Conservation (phyloP, 2,329 filamentous ascomycete species). For the Onygenales sp. region DNA sequence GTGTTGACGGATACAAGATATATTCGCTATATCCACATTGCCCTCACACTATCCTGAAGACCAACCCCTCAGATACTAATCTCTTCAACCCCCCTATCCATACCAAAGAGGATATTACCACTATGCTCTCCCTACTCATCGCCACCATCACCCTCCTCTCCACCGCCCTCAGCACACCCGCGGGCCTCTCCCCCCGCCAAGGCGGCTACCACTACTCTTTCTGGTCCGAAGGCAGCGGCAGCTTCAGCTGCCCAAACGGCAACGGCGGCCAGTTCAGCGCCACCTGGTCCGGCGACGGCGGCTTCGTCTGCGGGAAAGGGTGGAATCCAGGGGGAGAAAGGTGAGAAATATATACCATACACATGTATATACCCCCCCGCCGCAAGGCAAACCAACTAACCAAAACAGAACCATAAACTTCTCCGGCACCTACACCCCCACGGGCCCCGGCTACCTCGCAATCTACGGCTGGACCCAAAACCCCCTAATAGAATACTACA, state of each 20-base stretch:
- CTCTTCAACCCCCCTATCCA: too few relatives aligned
- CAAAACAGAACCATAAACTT: slow-evolving; percentile 19
- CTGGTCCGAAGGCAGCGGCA: slow-evolving; percentile 33
- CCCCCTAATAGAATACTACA: slow-evolving; percentile 6
- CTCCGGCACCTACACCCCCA: slow-evolving; percentile 24
- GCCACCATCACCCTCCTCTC: background rate
- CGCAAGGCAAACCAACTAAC: background rate
- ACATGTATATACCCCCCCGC: background rate
- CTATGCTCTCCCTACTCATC: background rate
- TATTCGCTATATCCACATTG: too few relatives aligned
- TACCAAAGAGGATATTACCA: background rate
- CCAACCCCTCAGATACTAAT: too few relatives aligned
- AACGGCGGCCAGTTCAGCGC: slow-evolving; percentile 30
- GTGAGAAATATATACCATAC: background rate
- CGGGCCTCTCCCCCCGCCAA: background rate
- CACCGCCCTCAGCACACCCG: too few relatives aligned
- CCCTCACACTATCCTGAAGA: too few relatives aligned
- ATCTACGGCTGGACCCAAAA: slow-evolving; percentile 27
- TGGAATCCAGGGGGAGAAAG: background rate
- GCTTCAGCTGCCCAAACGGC: slow-evolving; percentile 32
- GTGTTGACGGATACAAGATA: too few relatives aligned
- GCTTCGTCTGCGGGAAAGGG: background rate
- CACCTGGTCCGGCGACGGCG: background rate
- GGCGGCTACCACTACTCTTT: slow-evolving; percentile 34
- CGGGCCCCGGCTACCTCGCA: slow-evolving; percentile 16